Conservation (phyloP, 441 rosid species). For the Gossypium trilobum region DNA sequence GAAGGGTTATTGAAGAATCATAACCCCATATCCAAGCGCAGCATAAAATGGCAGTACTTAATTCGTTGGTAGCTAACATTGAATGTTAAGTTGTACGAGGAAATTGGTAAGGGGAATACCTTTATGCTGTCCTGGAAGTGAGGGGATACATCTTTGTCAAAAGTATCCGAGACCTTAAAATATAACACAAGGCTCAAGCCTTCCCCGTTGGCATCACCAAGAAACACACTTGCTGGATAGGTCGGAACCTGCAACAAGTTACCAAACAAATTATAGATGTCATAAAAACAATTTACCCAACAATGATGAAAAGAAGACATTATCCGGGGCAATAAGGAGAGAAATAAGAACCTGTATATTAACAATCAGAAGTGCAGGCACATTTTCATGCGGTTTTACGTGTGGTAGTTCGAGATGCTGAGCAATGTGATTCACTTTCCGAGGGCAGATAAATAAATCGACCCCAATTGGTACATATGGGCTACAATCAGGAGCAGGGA, state of each 20-base stretch:
- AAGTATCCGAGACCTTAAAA: slow-evolving; percentile 59
- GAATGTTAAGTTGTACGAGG: neutral
- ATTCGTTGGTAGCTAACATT: neutral
- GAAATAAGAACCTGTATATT: slow-evolving; percentile 62
- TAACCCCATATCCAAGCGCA: neutral
- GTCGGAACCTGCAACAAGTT: slow-evolving; percentile 58
- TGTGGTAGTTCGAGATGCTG: slow-evolving; percentile 78
- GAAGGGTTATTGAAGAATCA: neutral
- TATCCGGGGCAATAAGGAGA: neutral
- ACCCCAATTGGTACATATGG: slow-evolving; percentile 72
- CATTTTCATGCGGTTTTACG: slow-evolving; percentile 44
- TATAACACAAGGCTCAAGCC: slow-evolving; percentile 92
- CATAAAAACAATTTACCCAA: neutral
- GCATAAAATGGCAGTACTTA: neutral
- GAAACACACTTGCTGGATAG: slow-evolving; percentile 84
- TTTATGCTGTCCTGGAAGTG: slow-evolving; percentile 57
- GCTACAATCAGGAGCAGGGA: slow-evolving; percentile 49
- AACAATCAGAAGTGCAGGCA: slow-evolving; percentile 72
- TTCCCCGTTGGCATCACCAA: slow-evolving; percentile 80
- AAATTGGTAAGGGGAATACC: slow-evolving; percentile 29
- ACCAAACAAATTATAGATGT: slow-evolving; percentile 8
- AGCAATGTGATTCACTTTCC: slow-evolving; percentile 81
- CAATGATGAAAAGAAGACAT: neutral
- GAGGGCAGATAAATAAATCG: slow-evolving; percentile 59
- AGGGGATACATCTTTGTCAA: slow-evolving; percentile 51